A percentile compares a stretch with the other conserved stretches of the same genome.
Conservation (phyloP, 805 yeast genomes). For the Candida fluviatilis region DNA sequence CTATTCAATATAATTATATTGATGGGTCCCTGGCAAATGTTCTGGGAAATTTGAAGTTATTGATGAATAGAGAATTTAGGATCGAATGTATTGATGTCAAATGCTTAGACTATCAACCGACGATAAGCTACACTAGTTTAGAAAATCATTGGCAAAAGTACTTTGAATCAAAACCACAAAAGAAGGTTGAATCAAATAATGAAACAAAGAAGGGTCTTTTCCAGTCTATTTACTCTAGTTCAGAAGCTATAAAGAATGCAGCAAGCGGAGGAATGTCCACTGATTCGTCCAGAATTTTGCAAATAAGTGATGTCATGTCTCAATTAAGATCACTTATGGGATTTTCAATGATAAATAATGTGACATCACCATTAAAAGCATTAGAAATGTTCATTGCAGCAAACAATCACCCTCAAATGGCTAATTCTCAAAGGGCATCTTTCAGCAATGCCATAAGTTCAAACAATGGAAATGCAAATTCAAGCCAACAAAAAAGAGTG, state of each 20-base stretch:
- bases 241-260: constrained; percentile 44
- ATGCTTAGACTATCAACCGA: constrained; percentile 22
- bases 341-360: constrained; percentile 45
- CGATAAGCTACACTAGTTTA: constrained; percentile 20
- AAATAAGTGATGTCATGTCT: constrained; percentile 76
- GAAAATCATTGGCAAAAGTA: constrained; percentile 23
- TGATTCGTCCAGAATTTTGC: constrained; percentile 64
- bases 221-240: constrained; percentile 17
- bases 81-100: constrained; percentile 72
- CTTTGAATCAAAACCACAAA: constrained; percentile 7
- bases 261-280: constrained; percentile 61
- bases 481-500: constrained; percentile 3
- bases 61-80: constrained; percentile 57
- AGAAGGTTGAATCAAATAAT: constrained; percentile 10
- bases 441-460: constrained; percentile 1
- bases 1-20: constrained; percentile 38
- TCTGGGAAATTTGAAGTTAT: constrained; percentile 56
- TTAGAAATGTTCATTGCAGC: constrained; percentile 38
- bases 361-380: constrained; percentile 53
- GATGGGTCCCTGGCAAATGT: constrained; percentile 72
- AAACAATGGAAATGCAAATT: constrained; percentile 5
- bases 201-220: constrained; percentile 15
- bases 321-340: constrained; percentile 62
- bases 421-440: constrained; percentile 10
- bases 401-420: constrained; percentile 19